Evolutionary conservation across 208 protist species (phyloP).

Genomic region (Leishmania guyanensis): DNA sequence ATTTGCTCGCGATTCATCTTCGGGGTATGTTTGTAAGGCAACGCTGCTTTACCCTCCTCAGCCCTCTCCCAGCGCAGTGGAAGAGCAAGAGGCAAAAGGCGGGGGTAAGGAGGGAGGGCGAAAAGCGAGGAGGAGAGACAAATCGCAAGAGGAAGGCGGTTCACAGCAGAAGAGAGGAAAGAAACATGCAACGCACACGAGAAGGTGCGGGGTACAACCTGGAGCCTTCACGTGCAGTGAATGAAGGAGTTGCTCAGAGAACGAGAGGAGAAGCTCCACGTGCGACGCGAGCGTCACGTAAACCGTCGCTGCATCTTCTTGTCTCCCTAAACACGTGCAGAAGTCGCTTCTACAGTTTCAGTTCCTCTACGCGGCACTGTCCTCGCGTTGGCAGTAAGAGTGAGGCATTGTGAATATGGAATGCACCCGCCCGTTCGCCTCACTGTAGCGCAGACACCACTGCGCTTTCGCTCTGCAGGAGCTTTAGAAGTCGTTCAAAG

Average conservation of each 20-base stretch:
- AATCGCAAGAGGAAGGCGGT: neutral
- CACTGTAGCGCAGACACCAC: neutral
- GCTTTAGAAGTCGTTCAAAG: conserved; percentile 83
- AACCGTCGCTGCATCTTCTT: neutral
- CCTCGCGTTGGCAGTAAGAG: neutral
- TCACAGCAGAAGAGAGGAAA: neutral
- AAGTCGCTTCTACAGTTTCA: neutral
- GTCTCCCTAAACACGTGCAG: neutral
- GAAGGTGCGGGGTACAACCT: neutral
- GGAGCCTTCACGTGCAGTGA: neutral
- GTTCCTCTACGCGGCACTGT: neutral
- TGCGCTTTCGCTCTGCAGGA: neutral
- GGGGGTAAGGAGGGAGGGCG: neutral
- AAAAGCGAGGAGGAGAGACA: neutral
- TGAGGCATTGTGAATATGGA: neutral
- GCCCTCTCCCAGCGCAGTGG: neutral
- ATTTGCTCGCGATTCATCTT: conserved; percentile 73
- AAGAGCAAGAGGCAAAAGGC: neutral
- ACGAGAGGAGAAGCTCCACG: neutral
- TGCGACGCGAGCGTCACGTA: neutral
- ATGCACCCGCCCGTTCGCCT: neutral
- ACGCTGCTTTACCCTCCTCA: neutral
- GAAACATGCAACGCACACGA: neutral
- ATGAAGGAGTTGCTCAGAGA: neutral
- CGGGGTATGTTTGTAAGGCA: neutral